These are phyloP conservation scores for Clarireedia monteithiana DNA, from an alignment of 2,329 filamentous ascomycete species.

Conservation along the genomic window DNA sequence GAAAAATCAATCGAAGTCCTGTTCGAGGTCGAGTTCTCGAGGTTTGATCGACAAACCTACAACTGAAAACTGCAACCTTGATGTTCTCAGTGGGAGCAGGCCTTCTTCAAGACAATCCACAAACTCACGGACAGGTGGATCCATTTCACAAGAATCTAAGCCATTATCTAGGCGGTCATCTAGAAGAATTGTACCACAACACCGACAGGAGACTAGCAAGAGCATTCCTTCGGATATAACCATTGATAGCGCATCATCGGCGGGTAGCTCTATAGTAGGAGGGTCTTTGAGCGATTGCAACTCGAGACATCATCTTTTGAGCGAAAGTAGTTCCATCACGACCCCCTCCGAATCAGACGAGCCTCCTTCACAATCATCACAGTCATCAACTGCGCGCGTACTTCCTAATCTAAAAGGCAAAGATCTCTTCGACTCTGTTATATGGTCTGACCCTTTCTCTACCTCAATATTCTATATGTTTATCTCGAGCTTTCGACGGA, in stretches of 20 bases:
- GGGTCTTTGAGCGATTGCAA: background rate
- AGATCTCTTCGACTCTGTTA: conserved; percentile 62
- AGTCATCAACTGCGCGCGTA: conserved; percentile 13
- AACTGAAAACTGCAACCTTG: too few relatives aligned
- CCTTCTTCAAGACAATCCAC: background rate
- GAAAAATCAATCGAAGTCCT: background rate
- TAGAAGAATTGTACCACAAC: background rate
- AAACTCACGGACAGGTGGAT: background rate
- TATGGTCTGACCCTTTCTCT: conserved; percentile 60
- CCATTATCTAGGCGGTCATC: background rate
- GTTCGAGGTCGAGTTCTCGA: background rate
- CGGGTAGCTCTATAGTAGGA: background rate
- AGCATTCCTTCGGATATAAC: background rate
- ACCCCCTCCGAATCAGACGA: conserved; percentile 7
- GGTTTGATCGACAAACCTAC: background rate
- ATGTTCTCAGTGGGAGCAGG: background rate
- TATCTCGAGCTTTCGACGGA: conserved; percentile 58
- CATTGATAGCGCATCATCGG: background rate
- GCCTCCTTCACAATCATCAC: conserved; percentile 18
- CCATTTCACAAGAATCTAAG: background rate
- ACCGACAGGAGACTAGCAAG: background rate
- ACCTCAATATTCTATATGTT: conserved; percentile 69
- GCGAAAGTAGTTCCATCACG: conserved; percentile 6
- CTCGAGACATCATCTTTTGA: background rate
- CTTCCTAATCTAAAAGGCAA: conserved; percentile 60